A percentile compares a stretch with the other conserved stretches of the same genome.
Conservation (phyloP, 2,329 filamentous ascomycete genomes). For the Dissoconium aciculare region DNA sequence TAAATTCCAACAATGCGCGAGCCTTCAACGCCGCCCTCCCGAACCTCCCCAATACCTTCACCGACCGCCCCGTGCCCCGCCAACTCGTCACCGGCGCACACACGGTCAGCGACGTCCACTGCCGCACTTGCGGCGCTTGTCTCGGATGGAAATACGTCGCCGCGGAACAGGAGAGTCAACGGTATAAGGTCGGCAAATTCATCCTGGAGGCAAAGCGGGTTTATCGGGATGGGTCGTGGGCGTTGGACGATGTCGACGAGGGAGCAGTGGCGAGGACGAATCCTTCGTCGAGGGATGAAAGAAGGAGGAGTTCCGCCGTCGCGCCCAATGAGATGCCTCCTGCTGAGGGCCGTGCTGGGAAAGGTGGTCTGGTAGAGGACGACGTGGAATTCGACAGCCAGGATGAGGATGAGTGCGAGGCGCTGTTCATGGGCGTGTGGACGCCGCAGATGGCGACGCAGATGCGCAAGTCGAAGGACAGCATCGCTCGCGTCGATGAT, state of each 20-base stretch:
- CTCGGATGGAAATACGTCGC: constrained; percentile 52
- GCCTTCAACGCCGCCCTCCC: constrained; percentile 18
- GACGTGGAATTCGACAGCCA: constrained; percentile 47
- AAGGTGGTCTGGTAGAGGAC: no score
- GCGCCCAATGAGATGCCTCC: constrained; percentile 13
- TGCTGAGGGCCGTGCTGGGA: constrained; percentile 7
- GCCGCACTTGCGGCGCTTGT: constrained; percentile 39
- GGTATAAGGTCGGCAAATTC: constrained; percentile 53
- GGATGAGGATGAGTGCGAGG: constrained; percentile 53
- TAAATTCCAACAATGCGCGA: constrained; percentile 11
- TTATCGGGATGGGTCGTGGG: constrained; percentile 38
- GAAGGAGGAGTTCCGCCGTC: constrained; percentile 15
- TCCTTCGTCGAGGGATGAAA: no score
- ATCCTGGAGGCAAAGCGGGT: constrained; percentile 48
- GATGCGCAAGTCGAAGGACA: constrained; percentile 26
- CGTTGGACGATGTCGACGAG: constrained; percentile 22
- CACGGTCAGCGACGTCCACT: constrained; percentile 46
- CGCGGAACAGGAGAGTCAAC: constrained; percentile 45
- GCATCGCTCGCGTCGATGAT: no score
- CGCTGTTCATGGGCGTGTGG: constrained; percentile 49
- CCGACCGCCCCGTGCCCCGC: constrained; percentile 41
- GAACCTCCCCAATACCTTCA: constrained; percentile 43
- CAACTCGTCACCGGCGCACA: constrained; percentile 49
- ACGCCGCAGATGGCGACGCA: constrained; percentile 38
- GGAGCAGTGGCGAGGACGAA: constrained; percentile 8